A percentile compares a stretch with the other conserved stretches of the same genome.
These are phyloP conservation scores for Globisporangium iwayamae DNA, from an alignment of 352 stramenopile species.

Conservation along the genomic window DNA sequence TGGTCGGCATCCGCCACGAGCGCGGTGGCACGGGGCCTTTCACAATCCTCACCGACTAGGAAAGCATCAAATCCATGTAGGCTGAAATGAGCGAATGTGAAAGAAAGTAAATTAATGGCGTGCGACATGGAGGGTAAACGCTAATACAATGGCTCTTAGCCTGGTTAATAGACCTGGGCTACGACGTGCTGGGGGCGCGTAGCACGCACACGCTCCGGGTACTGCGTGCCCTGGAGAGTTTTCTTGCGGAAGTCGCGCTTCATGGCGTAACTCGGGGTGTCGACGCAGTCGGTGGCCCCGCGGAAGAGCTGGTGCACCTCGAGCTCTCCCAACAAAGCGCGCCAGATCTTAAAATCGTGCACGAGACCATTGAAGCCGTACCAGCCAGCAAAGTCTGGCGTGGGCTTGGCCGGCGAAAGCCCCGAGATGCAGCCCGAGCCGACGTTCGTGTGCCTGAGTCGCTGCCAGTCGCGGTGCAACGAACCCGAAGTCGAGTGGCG, in stretches of 20 bases:
- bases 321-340: slow-evolving; percentile 36
- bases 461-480: slow-evolving; percentile 44
- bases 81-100: neutral
- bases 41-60: slow-evolving; percentile 10
- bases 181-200: slow-evolving; percentile 60
- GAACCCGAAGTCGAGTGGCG: slow-evolving; percentile 31
- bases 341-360: slow-evolving; percentile 55
- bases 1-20: slow-evolving; percentile 17
- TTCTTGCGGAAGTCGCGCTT: slow-evolving; percentile 31
- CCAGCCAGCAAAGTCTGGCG: slow-evolving; percentile 60
- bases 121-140: neutral
- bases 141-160: neutral
- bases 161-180: slow-evolving; percentile 45
- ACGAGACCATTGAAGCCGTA: slow-evolving; percentile 70
- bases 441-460: slow-evolving; percentile 48
- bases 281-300: slow-evolving; percentile 45
- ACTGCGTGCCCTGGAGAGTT: slow-evolving; percentile 17
- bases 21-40: slow-evolving; percentile 11
- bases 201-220: slow-evolving; percentile 43
- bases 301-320: slow-evolving; percentile 66
- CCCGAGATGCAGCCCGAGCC: slow-evolving; percentile 65
- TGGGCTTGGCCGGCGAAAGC: slow-evolving; percentile 39
- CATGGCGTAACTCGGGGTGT: slow-evolving; percentile 51
- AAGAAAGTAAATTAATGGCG: slow-evolving; percentile 3
- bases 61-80: neutral